These are phyloP conservation scores for Rhazya stricta DNA, from an alignment of 257 asterid species.

Conservation along the genomic window DNA sequence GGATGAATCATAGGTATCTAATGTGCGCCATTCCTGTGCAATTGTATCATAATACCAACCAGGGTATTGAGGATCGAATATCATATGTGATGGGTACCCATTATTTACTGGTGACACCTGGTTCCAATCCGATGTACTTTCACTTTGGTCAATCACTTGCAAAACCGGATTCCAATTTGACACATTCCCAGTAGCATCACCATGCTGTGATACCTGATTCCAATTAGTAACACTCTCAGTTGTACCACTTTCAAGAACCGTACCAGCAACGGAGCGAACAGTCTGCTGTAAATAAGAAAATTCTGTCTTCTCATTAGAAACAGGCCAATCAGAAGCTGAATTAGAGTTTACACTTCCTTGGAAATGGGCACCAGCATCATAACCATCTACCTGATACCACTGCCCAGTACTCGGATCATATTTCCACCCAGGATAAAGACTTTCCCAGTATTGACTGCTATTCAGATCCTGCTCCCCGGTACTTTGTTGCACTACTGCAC, in stretches of 20 bases:
- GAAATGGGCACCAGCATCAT: conserved; percentile 28
- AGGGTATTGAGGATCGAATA: conserved; percentile 89
- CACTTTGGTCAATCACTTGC: conserved; percentile 25
- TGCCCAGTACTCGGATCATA: conserved; percentile 61
- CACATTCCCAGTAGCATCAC: conserved; percentile 16
- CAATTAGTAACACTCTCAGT: conserved; percentile 39
- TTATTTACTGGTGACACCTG: conserved; percentile 43
- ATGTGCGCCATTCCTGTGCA: conserved; percentile 61
- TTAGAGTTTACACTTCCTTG: conserved; percentile 31
- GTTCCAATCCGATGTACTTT: conserved; percentile 45
- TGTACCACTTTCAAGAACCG: conserved; percentile 45
- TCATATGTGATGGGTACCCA: conserved; percentile 83
- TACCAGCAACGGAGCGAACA: conserved; percentile 49
- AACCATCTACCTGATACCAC: conserved; percentile 76
- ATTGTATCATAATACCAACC: conserved; percentile 84
- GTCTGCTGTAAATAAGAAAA: conserved; percentile 71
- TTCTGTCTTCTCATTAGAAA: conserved; percentile 39
- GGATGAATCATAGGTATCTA: conserved; percentile 54
- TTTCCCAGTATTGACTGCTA: conserved; percentile 71
- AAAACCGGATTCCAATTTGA: conserved; percentile 28
- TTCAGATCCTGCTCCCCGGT: conserved; percentile 41
- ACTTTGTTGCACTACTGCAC: conserved; percentile 39
- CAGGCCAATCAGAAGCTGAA: conserved; percentile 39
- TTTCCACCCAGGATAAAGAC: conserved; percentile 89
- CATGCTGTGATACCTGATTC: conserved; percentile 48